Evolutionary conservation across 2,329 filamentous ascomycete genomes (phyloP).

Genomic region (Epichloe hybrida): DNA sequence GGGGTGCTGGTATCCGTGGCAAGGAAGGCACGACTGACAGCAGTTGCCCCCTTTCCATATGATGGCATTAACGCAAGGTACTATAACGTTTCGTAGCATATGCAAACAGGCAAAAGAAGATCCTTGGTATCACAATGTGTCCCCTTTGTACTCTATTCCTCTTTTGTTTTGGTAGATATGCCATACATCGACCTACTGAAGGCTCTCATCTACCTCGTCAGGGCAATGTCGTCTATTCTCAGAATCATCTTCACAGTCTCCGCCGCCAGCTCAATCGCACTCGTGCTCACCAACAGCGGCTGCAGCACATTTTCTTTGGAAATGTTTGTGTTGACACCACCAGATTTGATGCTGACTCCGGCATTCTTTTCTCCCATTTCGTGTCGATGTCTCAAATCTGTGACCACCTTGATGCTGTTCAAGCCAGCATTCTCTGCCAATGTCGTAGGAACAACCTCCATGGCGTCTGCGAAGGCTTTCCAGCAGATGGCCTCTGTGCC

Average conservation of each 20-base stretch:
- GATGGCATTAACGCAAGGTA: background rate
- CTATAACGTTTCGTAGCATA: background rate
- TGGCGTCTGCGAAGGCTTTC: constrained; percentile 95
- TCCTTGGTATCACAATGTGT: constrained; percentile 4
- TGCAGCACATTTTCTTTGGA: constrained; percentile 94
- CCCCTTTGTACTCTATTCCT: constrained; percentile 7
- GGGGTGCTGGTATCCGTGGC: background rate
- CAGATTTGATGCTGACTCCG: constrained; percentile 94
- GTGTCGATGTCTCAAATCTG: constrained; percentile 85
- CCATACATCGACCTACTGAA: constrained; percentile 22
- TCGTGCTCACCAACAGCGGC: constrained; percentile 90
- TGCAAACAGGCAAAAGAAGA: background rate
- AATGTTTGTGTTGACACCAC: constrained; percentile 93
- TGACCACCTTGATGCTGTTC: constrained; percentile 98
- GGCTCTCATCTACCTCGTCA: constrained; percentile 35
- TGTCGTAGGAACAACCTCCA: constrained; percentile 94
- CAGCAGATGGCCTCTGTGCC: constrained; percentile 97
- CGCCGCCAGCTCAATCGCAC: constrained; percentile 88
- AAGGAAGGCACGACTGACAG: background rate
- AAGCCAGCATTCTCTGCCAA: constrained; percentile 93
- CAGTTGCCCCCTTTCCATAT: background rate
- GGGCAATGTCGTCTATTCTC: constrained; percentile 53
- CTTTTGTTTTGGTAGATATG: constrained; percentile 15
- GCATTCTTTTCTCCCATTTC: constrained; percentile 92
- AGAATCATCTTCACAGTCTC: constrained; percentile 96